Percentiles rank a stretch among this genome's conserved stretches.
phyloP scores from a whole-genome alignment of 306 rosid genomes.

The Vachellia collinsii region DNA sequence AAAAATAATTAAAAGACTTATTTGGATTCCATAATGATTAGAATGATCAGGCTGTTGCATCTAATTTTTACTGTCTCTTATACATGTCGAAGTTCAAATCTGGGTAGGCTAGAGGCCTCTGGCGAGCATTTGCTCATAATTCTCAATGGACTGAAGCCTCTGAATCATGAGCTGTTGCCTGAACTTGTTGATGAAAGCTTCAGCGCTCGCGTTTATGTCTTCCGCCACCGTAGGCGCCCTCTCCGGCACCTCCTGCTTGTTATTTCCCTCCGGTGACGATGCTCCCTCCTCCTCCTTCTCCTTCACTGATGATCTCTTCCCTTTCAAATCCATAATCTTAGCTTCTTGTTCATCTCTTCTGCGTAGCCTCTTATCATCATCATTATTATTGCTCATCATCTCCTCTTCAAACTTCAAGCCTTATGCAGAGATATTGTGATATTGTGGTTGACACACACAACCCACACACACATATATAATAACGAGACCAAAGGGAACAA shows the following conservation, averaged over 20 bases:
- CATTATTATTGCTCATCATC: neutral
- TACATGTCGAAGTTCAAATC: no score
- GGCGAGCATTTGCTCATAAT: constrained; percentile 73
- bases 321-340: neutral
- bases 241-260: constrained; percentile 45
- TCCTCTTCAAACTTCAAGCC: neutral
- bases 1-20: no score
- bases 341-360: no score
- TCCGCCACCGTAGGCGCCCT: constrained; percentile 45
- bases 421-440: neutral
- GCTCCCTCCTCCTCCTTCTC: neutral
- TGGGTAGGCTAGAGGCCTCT: constrained; percentile 51
- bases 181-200: constrained; percentile 86
- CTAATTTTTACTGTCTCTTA: no score
- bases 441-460: neutral
- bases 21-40: no score
- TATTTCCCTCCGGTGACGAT: neutral
- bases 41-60: no score
- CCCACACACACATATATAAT: neutral
- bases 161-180: constrained; percentile 73
- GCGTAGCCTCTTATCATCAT: no score
- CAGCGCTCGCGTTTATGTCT: constrained; percentile 81
- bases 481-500: neutral
- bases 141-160: constrained; percentile 86
- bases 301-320: neutral